A percentile compares a stretch with the other conserved stretches of the same genome.
These are phyloP conservation scores for Aschersonia sp. DNA, from an alignment of 2,329 filamentous ascomycete genomes.

Conservation along the genomic window DNA sequence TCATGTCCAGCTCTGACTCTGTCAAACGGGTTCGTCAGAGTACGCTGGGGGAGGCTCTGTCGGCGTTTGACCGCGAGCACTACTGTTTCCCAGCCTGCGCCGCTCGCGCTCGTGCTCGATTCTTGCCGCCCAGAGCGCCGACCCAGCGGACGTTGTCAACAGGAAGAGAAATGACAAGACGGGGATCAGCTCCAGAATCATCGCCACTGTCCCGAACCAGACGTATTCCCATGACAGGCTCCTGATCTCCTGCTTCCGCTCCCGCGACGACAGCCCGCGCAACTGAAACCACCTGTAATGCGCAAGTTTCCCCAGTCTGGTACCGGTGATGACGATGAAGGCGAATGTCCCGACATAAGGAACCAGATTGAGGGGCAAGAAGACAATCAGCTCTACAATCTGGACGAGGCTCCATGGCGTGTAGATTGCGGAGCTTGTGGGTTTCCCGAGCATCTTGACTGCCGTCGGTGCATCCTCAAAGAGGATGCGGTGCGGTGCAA, in stretches of 20 bases:
- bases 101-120: constrained; percentile 46
- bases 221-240: constrained; percentile 67
- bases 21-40: constrained; percentile 9
- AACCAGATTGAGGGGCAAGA: constrained; percentile 74
- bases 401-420: constrained; percentile 85
- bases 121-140: constrained; percentile 72
- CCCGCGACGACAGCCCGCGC: constrained; percentile 56
- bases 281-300: constrained; percentile 87
- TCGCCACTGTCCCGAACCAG: constrained; percentile 80
- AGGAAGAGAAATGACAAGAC: constrained; percentile 89
- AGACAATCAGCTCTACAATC: constrained; percentile 68
- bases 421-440: constrained; percentile 62
- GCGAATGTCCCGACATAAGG: constrained; percentile 70
- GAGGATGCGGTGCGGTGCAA: constrained; percentile 50
- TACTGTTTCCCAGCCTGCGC: constrained; percentile 4
- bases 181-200: constrained; percentile 77
- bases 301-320: constrained; percentile 72
- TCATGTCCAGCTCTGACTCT: neutral
- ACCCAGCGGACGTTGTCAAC: constrained; percentile 70
- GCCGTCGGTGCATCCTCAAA: constrained; percentile 55
- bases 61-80: constrained; percentile 5
- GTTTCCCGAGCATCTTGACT: constrained; percentile 70
- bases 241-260: constrained; percentile 56
- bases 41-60: constrained; percentile 13
- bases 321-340: constrained; percentile 79